A percentile compares a stretch with the other conserved stretches of the same genome.
These are phyloP conservation scores for Verticillium nonalfalfae DNA, from an alignment of 2,329 filamentous ascomycete genomes.

Conservation along the genomic window DNA sequence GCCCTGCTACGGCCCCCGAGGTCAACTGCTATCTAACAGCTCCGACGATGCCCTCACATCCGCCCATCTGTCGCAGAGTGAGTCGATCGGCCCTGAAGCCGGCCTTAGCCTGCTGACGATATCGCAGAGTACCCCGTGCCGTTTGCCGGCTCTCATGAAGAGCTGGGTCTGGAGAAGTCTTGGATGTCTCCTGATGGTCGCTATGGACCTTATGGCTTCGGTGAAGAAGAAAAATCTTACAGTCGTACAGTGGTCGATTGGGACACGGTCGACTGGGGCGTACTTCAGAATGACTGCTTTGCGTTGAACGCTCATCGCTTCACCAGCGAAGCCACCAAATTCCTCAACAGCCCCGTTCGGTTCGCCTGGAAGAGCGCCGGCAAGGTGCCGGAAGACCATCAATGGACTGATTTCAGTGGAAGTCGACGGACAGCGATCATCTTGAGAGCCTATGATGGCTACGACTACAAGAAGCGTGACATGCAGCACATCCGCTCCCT, in stretches of 20 bases:
- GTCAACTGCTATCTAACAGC: slow-evolving; percentile 15
- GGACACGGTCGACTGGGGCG: slow-evolving; percentile 36
- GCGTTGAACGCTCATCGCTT: slow-evolving; percentile 61
- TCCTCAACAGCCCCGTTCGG: slow-evolving; percentile 12
- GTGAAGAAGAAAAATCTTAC: slow-evolving; percentile 58
- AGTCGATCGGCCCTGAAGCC: not conserved
- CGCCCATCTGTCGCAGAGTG: slow-evolving; percentile 9
- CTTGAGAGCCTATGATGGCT: slow-evolving; percentile 74
- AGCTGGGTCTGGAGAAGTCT: slow-evolving; percentile 19
- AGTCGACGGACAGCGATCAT: slow-evolving; percentile 62
- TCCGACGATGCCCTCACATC: slow-evolving; percentile 18
- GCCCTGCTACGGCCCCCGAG: slow-evolving; percentile 19
- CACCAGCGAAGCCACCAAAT: slow-evolving; percentile 22
- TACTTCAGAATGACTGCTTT: slow-evolving; percentile 43
- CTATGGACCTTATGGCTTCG: slow-evolving; percentile 77
- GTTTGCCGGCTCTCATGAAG: slow-evolving; percentile 22
- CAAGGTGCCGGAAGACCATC: slow-evolving; percentile 13
- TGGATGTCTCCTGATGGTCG: slow-evolving; percentile 47
- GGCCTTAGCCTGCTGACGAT: not conserved
- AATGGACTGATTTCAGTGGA: slow-evolving; percentile 20
- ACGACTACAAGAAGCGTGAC: slow-evolving; percentile 70
- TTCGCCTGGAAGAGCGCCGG: slow-evolving; percentile 31
- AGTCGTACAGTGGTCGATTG: slow-evolving; percentile 50
- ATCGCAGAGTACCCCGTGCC: slow-evolving; percentile 20
- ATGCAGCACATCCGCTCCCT: slow-evolving; percentile 77